phyloP scores from a whole-genome alignment of 23 red algal genomes.

The Gracilaria domingensis region DNA sequence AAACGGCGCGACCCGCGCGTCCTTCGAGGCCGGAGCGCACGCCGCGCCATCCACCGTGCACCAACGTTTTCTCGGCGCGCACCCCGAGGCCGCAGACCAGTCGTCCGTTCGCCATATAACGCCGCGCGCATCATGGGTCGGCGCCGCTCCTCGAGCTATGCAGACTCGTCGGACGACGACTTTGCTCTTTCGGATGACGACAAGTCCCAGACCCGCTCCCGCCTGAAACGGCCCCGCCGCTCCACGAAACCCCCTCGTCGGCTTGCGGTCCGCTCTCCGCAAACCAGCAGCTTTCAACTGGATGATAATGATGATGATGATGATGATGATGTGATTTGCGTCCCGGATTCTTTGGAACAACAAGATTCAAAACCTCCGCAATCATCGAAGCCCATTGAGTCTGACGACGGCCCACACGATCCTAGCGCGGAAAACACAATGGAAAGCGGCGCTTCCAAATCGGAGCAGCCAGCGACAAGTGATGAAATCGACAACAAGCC shows the following conservation, averaged over 20 bases:
- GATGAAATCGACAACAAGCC: neutral
- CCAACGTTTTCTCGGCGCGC: neutral
- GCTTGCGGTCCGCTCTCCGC: slow-evolving; percentile 15
- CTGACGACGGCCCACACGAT: neutral
- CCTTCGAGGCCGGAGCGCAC: slow-evolving; percentile 1
- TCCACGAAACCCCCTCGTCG: neutral
- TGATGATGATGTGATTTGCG: slow-evolving; percentile 25
- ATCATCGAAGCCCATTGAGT: neutral
- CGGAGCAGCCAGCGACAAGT: neutral
- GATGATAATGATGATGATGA: slow-evolving; percentile 24
- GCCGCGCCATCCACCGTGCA: neutral
- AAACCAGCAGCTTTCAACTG: slow-evolving; percentile 40
- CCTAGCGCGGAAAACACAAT: slow-evolving; percentile 17
- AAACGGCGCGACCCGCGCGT: neutral
- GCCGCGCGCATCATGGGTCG: neutral
- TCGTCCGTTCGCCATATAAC: neutral
- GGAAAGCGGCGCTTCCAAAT: slow-evolving; percentile 26
- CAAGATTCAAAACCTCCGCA: neutral
- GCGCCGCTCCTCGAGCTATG: slow-evolving; percentile 16
- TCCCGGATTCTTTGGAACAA: slow-evolving; percentile 44
- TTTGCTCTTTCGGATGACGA: slow-evolving; percentile 43
- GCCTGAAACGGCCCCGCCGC: slow-evolving; percentile 41
- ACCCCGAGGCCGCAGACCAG: no score
- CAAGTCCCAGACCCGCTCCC: slow-evolving; percentile 12
- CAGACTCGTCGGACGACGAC: slow-evolving; percentile 30